These are phyloP conservation scores for Aspergillus puulaauensis DNA, from an alignment of 2,329 filamentous ascomycete species.

Conservation along the genomic window DNA sequence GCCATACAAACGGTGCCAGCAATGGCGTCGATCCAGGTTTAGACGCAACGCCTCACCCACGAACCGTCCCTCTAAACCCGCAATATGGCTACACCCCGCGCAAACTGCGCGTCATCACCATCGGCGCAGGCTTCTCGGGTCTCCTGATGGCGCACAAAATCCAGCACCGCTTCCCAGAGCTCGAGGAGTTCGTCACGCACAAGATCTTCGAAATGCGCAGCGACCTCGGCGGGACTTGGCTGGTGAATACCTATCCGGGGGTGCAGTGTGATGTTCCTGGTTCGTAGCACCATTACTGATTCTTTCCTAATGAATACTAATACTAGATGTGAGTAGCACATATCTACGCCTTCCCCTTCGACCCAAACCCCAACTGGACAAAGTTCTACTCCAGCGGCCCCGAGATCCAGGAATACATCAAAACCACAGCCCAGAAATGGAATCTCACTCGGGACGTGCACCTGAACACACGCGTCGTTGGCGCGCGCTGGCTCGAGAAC, in stretches of 20 bases:
- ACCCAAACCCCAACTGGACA: slow-evolving; percentile 24
- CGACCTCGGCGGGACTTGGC: slow-evolving; percentile 23
- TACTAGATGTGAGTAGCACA: neutral
- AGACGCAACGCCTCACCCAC: neutral
- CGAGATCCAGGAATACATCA: slow-evolving; percentile 49
- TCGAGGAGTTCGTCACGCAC: slow-evolving; percentile 35
- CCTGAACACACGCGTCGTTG: slow-evolving; percentile 37
- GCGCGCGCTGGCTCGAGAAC: slow-evolving; percentile 40
- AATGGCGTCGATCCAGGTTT: neutral
- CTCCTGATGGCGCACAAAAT: slow-evolving; percentile 43
- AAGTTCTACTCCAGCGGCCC: slow-evolving; percentile 16
- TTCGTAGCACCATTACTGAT: neutral
- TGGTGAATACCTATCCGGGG: slow-evolving; percentile 22
- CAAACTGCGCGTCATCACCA: slow-evolving; percentile 20
- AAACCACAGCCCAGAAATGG: slow-evolving; percentile 39
- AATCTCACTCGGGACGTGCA: slow-evolving; percentile 40
- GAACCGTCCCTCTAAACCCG: slow-evolving; percentile 9
- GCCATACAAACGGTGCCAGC: neutral
- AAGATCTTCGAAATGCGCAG: slow-evolving; percentile 45
- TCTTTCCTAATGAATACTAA: neutral
- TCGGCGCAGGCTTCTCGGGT: slow-evolving; percentile 29
- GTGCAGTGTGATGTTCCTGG: slow-evolving; percentile 28
- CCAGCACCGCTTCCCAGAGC: slow-evolving; percentile 32
- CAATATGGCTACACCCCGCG: slow-evolving; percentile 24
- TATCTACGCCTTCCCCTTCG: slow-evolving; percentile 45